phyloP scores from a whole-genome alignment of 345 rosid genomes.

The Mangifera indica region DNA sequence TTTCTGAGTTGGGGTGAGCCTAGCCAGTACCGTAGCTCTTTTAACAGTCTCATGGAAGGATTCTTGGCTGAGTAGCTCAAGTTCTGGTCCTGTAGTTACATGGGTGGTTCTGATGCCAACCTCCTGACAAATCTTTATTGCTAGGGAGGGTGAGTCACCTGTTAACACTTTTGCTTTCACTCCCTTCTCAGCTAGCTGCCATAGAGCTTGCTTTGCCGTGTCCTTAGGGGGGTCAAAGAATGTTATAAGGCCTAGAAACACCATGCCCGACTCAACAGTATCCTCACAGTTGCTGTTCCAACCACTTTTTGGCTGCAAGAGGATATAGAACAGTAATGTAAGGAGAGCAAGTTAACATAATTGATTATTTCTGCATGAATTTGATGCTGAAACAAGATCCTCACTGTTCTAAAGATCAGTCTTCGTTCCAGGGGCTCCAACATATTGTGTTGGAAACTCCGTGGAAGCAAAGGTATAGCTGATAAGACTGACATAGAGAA shows the following conservation, averaged over 20 bases:
- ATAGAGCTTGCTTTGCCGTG: constrained; percentile 70
- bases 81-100: constrained; percentile 71
- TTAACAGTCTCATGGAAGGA: constrained; percentile 58
- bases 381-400: neutral
- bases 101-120: constrained; percentile 65
- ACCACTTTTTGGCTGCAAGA: constrained; percentile 34
- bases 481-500: neutral
- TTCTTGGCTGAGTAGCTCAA: constrained; percentile 57
- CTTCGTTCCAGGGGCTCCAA: neutral
- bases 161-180: constrained; percentile 72
- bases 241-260: constrained; percentile 58
- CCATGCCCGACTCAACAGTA: constrained; percentile 53
- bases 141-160: constrained; percentile 60
- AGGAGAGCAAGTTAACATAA: neutral
- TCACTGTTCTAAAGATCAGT: neutral
- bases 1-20: constrained; percentile 68
- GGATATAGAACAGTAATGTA: constrained; percentile 12
- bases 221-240: constrained; percentile 77
- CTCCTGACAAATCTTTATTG: constrained; percentile 62
- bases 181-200: constrained; percentile 71
- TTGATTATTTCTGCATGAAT: neutral
- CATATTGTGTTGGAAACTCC: neutral
- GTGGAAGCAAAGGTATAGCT: neutral
- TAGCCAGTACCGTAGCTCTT: constrained; percentile 58
- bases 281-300: constrained; percentile 30